Base-by-base conservation (phyloP, 257 asterid genomes). In the Lithospermum erythrorhizon region DNA sequence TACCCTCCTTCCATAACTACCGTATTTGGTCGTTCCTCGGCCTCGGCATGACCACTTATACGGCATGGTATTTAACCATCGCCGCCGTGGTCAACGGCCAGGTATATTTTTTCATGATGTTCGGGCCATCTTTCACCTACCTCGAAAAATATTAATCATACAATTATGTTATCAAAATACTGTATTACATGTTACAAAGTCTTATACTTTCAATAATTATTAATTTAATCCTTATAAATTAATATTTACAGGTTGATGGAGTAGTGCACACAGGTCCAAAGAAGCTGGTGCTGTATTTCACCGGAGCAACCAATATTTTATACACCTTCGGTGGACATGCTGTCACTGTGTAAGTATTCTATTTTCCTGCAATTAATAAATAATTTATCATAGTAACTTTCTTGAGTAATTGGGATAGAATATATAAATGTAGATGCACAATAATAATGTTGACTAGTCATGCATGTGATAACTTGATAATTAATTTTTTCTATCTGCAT, bases 311-410 rank as follows among this genome's bases (percentile, higher is more conserved):
- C 64, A 91, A 91, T 60, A 87, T 91, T 30, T 81, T 91, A 19
- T 91, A 91, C 77, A 91, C 98, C 37, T 91, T 91, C 58, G 98
- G 98, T 58, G 98, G 98, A 24, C 98, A 91, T 70, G 98, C 98
- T 74, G 98, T 91, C 54, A 91, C 98, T 65, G 98, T 91, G 98
- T 90, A 78, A 76, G 95, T 63, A 61, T 29, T 62, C 2, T 35
- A 8, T 35, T 35, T 8, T 35, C 7, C 1, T 30, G 9, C 37
- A 30, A 30, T 30, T 30, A 4, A 30, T 30, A 30, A 30, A 21
- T 55, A 9, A 57, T 49, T 62, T 8, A 29, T 17, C 59, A 29
- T 55, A n/a, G 13, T 57, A 21, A n/a, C 41, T 55, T 63, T 62
- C 59, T 22, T 21, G 0, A 27, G 32, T 27, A 27, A 27, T 3